These are phyloP conservation scores for Verticillium albo-atrum DNA, from an alignment of 2,329 filamentous ascomycete genomes.

Conservation along the genomic window DNA sequence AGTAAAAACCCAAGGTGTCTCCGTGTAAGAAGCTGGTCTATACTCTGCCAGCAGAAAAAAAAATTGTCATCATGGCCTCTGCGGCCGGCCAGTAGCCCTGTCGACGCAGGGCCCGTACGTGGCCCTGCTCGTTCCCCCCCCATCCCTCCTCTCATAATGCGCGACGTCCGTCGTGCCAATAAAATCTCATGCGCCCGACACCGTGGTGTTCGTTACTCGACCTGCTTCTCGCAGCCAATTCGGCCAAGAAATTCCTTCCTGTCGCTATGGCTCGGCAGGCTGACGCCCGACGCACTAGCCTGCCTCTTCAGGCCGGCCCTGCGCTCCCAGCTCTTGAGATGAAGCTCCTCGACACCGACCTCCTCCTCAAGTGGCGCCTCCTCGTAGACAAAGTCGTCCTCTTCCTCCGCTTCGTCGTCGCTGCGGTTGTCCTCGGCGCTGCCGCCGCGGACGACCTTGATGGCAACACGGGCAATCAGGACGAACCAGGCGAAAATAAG, in stretches of 20 bases:
- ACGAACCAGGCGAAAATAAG: conserved; percentile 85
- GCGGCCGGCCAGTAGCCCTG: not conserved
- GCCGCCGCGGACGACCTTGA: conserved; percentile 71
- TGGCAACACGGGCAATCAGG: conserved; percentile 81
- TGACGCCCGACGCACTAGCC: conserved; percentile 52
- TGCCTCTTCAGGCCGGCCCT: conserved; percentile 50
- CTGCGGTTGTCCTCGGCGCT: conserved; percentile 82
- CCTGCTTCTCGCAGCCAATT: conserved; percentile 78
- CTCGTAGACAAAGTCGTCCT: conserved; percentile 54
- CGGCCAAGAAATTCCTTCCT: conserved; percentile 76
- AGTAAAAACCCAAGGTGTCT: not conserved
- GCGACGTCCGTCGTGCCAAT: not conserved
- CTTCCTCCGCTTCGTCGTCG: conserved; percentile 70
- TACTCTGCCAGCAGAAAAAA: not conserved
- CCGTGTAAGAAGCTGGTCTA: not conserved
- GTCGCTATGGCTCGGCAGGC: conserved; percentile 66
- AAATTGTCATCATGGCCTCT: not conserved
- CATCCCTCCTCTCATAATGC: not conserved
- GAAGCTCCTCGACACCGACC: conserved; percentile 67
- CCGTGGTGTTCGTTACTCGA: conserved; percentile 33
- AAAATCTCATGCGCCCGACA: not conserved
- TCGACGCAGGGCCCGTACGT: not conserved
- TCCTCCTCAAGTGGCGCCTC: conserved; percentile 64
- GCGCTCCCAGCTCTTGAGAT: conserved; percentile 61
- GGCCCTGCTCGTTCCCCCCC: not conserved